Evolutionary conservation across 495 filamentous ascomycete species (phyloP), one percentile per base, ranked within the genome.

Genomic region (Xylaria bambusicola): DNA sequence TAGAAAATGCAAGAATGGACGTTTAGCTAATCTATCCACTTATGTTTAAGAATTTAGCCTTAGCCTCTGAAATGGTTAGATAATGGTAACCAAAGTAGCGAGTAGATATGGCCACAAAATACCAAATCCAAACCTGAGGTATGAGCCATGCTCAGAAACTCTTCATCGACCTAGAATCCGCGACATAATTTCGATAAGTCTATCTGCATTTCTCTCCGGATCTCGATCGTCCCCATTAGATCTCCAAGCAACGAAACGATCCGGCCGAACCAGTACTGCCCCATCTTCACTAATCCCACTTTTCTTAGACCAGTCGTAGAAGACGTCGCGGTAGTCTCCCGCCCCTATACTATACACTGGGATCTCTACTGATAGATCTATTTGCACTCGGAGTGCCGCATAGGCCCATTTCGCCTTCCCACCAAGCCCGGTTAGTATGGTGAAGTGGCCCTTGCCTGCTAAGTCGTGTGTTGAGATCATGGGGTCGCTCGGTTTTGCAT

Each of bases 391-490:
- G 12, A 21, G 41, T 10, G 66, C 68, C 6, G 72, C 73, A 12
- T 24, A 18, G 36, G 15, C 17, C 53, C 53, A 56, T 15, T 47
- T 46, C 6, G 68, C 66, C 3, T 73, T 73, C 1, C 82, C 81
- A 8, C 82, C 82, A 48, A 78, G 70, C 2, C 81, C 81, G 0
- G 80, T 83, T 2, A 82, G 54, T 0, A 84, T 53, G 17, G 67
- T 71, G 64, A 83, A 84, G 5, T 53, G 52, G 1, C 81, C 76
- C 54, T 81, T 68, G 8, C 80, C 82, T 6, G 79, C 79, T 9
- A 84, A 55, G 63, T 84, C 82, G 49, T 80, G 75, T 2, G 79
- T 82, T 0, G 79, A 81, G 48, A 82, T 49, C 26, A 56, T 33
- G 17, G 53, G 53, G 20, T 56, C 62, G 63, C 47, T 77, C 65